These are phyloP conservation scores for Populus hybrid DNA, from an alignment of 441 rosid genomes.

Conservation along the genomic window DNA sequence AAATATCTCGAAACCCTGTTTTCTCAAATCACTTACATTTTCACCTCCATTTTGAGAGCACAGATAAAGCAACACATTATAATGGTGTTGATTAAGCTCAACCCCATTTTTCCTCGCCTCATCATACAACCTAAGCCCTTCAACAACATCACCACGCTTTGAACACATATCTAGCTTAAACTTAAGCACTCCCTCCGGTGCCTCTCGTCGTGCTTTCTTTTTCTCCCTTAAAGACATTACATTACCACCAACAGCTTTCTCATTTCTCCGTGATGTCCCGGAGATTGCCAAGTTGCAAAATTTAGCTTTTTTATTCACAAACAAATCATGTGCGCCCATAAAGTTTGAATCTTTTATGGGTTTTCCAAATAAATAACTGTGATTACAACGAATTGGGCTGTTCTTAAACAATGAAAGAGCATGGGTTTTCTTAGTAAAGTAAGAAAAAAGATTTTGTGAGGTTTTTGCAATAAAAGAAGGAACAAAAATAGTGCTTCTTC, in stretches of 20 bases:
- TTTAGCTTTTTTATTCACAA: conserved; percentile 20
- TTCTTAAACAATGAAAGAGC: conserved; percentile 7
- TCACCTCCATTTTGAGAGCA: conserved; percentile 42
- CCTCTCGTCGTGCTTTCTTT: conserved; percentile 52
- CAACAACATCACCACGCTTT: conserved; percentile 47
- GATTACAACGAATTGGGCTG: conserved; percentile 11
- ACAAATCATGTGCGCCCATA: conserved; percentile 6
- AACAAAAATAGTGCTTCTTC: conserved; percentile 12
- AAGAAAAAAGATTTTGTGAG: conserved; percentile 9
- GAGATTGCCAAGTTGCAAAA: conserved; percentile 34
- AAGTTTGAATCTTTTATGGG: background rate
- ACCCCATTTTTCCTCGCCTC: conserved; percentile 56
- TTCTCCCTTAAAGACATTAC: conserved; percentile 36
- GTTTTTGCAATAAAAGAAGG: background rate
- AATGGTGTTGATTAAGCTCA: conserved; percentile 51
- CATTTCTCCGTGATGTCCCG: conserved; percentile 22
- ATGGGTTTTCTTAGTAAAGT: conserved; percentile 20
- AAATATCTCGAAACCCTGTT: conserved; percentile 78
- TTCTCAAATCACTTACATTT: conserved; percentile 33
- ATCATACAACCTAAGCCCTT: conserved; percentile 77
- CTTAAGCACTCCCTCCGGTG: conserved; percentile 56
- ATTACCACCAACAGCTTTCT: conserved; percentile 20
- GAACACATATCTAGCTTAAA: conserved; percentile 66
- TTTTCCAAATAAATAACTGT: background rate
- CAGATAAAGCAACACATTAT: conserved; percentile 69